phyloP scores from a whole-genome alignment of 1,139 yeast genomes.

The Geotrichum phurueaensis region DNA sequence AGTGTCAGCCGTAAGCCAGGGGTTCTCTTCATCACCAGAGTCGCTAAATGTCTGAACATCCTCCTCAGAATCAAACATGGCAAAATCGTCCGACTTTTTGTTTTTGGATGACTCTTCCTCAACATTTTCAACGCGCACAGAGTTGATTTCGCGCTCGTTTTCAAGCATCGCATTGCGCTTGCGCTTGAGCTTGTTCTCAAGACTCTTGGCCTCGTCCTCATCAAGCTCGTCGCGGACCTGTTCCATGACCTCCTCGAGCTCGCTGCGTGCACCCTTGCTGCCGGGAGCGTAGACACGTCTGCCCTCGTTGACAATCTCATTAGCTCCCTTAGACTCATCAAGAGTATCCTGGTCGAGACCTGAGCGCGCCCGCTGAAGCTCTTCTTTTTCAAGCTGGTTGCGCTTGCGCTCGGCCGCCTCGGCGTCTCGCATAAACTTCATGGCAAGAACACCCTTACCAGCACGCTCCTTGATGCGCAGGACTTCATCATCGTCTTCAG shows the following conservation, averaged over 20 bases:
- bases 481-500: conserved; percentile 35
- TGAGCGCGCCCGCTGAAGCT: conserved; percentile 31
- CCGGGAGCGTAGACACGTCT: conserved; percentile 79
- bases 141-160: conserved; percentile 13
- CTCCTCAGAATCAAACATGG: conserved; percentile 14
- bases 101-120: not conserved
- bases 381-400: conserved; percentile 19
- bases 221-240: conserved; percentile 46
- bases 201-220: conserved; percentile 49
- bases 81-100: conserved; percentile 9
- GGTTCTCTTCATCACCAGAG: conserved; percentile 46
- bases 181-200: conserved; percentile 32
- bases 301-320: conserved; percentile 53
- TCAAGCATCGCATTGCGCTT: conserved; percentile 12
- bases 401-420: conserved; percentile 24
- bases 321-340: conserved; percentile 40
- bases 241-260: conserved; percentile 40
- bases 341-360: conserved; percentile 34
- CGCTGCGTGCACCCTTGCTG: conserved; percentile 43
- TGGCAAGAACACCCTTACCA: conserved; percentile 83
- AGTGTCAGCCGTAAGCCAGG: conserved; percentile 55
- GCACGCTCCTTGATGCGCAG: conserved; percentile 38
- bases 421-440: conserved; percentile 57
- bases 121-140: conserved; percentile 4
- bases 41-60: conserved; percentile 5